Percentiles rank a stretch among this genome's conserved stretches.
phyloP scores from a whole-genome alignment of 139 green algal species.

The Eudorina sp. region DNA sequence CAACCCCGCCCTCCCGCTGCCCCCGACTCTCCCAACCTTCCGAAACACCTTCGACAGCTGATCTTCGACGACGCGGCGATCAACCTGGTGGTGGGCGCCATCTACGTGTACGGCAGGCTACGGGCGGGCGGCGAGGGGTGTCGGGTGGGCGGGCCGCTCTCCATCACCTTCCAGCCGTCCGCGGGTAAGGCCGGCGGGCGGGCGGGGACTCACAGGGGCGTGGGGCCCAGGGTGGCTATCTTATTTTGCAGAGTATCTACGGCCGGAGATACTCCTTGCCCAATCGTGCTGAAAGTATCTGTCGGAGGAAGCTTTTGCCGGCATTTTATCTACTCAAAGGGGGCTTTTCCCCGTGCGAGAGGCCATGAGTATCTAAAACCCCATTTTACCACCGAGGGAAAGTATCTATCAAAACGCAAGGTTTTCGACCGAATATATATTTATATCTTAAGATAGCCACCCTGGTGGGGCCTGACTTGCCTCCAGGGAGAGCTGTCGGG shows the following conservation, averaged over 20 bases:
- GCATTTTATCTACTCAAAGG: no score
- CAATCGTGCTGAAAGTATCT: no score
- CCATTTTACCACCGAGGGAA: no score
- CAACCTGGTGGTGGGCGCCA: conserved; percentile 9
- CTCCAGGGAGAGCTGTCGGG: no score
- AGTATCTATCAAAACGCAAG: no score
- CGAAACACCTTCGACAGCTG: conserved; percentile 17
- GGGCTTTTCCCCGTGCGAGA: no score
- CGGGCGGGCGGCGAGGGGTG: conserved; percentile 21
- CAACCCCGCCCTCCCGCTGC: neutral
- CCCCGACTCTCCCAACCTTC: neutral
- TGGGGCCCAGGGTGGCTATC: no score
- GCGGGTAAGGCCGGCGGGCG: neutral
- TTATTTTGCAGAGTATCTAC: no score
- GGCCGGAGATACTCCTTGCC: no score
- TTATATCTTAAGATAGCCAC: neutral
- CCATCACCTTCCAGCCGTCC: conserved; percentile 43
- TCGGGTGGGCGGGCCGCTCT: neutral
- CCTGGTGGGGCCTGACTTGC: no score
- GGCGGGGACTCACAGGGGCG: neutral
- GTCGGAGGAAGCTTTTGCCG: no score
- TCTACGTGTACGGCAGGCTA: conserved; percentile 37
- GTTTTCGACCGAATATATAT: neutral
- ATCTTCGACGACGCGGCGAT: conserved; percentile 44
- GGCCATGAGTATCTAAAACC: no score